phyloP scores from a whole-genome alignment of 1,284 basidiomycete species.

The Rhodotorula sp. region DNA sequence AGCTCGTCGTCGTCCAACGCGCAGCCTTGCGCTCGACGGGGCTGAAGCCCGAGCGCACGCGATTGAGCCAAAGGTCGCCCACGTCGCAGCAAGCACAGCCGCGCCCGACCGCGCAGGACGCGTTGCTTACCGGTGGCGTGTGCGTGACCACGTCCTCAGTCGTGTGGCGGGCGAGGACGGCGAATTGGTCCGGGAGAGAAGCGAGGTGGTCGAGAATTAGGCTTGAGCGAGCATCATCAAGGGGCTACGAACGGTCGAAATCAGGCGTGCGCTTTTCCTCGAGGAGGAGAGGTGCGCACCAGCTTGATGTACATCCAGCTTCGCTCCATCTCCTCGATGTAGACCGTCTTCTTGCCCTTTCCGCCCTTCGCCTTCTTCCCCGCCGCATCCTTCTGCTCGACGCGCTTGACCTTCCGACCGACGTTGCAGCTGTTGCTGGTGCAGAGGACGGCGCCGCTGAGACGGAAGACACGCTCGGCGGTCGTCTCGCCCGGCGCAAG shows the following conservation, averaged over 20 bases:
- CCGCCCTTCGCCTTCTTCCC: constrained; percentile 6
- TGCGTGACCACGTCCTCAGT: neutral
- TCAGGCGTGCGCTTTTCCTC: fast-evolving
- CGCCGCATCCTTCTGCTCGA: constrained; percentile 29
- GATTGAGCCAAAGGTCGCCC: constrained; percentile 18
- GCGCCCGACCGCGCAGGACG: neutral
- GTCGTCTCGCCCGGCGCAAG: constrained; percentile 3
- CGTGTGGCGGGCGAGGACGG: constrained; percentile 22
- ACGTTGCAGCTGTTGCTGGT: constrained; percentile 25
- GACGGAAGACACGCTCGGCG: constrained; percentile 33
- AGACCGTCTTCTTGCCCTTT: constrained; percentile 30
- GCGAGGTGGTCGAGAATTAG: constrained; percentile 25
- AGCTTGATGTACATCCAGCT: constrained; percentile 40
- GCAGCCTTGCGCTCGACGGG: constrained; percentile 38
- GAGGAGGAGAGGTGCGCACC: constrained; percentile 1
- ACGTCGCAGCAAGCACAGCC: constrained; percentile 16
- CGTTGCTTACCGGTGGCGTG: neutral
- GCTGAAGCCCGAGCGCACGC: constrained; percentile 31
- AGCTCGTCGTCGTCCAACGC: constrained; percentile 32
- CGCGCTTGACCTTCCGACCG: constrained; percentile 25
- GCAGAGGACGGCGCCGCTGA: constrained; percentile 27
- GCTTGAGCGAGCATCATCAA: constrained; percentile 11
- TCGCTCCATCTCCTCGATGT: constrained; percentile 36
- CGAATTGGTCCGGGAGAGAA: constrained; percentile 5
- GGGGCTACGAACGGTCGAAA: neutral